A percentile compares a stretch with the other conserved stretches of the same genome.
Evolutionary conservation across 1,284 basidiomycete species (phyloP).

Genomic region (Schizophyllum amplum): DNA sequence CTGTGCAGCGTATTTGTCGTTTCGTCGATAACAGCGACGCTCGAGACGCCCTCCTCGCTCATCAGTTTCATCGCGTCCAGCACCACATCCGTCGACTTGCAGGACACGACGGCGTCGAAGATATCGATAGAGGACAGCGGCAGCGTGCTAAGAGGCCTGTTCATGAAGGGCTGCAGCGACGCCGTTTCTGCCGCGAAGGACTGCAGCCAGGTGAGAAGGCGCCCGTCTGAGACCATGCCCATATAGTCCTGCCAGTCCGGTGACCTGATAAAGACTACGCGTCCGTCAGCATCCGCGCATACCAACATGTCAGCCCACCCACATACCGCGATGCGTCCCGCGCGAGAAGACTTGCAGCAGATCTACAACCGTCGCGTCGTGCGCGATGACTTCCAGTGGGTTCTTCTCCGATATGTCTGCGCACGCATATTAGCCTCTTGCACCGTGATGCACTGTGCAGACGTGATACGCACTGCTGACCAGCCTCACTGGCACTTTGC

Average conservation of each 20-base stretch:
- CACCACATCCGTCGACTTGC: conserved; percentile 47
- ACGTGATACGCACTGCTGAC: conserved; percentile 75
- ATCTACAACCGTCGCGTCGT: conserved; percentile 54
- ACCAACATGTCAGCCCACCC: not conserved
- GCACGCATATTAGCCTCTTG: not conserved
- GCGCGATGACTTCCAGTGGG: conserved; percentile 51
- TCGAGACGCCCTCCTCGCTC: conserved; percentile 76
- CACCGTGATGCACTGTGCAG: conserved; percentile 1
- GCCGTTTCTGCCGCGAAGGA: conserved; percentile 39
- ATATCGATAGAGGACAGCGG: conserved; percentile 59
- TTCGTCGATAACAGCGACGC: conserved; percentile 65
- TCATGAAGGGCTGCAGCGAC: conserved; percentile 44
- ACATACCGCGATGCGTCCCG: conserved; percentile 60
- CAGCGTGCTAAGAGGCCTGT: conserved; percentile 47
- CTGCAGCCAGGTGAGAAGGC: conserved; percentile 56
- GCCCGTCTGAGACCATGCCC: conserved; percentile 54
- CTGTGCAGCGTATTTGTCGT: conserved; percentile 53
- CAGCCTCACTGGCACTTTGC: conserved; percentile 60
- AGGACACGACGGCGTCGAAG: conserved; percentile 50
- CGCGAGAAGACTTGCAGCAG: conserved; percentile 58
- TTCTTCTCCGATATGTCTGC: conserved; percentile 78
- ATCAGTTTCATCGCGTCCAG: conserved; percentile 72
- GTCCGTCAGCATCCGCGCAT: not conserved
- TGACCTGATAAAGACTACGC: not conserved
- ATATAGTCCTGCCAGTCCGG: conserved; percentile 24